Conservation (phyloP, 2,329 filamentous ascomycete species). For the Alternaria rosae region DNA sequence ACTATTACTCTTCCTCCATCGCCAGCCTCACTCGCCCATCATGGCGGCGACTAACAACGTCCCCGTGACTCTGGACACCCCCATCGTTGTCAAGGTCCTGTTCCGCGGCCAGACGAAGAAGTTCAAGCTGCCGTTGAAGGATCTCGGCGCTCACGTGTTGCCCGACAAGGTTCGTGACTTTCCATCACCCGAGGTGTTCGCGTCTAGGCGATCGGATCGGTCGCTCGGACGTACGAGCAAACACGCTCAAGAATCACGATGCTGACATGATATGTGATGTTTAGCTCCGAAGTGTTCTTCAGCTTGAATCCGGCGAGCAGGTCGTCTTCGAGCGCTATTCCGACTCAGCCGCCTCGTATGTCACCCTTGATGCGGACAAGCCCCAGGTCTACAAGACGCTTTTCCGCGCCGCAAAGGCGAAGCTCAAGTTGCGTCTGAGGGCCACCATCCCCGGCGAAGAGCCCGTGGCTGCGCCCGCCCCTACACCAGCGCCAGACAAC, state of each 20-base stretch:
- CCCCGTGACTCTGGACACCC: conserved; percentile 69
- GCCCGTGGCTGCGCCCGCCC: conserved; percentile 19
- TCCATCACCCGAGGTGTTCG: not conserved
- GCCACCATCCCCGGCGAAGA: conserved; percentile 68
- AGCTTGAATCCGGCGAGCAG: conserved; percentile 67
- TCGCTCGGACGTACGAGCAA: not conserved
- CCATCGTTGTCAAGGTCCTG: conserved; percentile 85
- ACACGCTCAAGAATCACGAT: not conserved
- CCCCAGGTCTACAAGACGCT: conserved; percentile 92
- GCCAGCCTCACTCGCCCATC: conserved; percentile 40
- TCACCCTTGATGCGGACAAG: conserved; percentile 80
- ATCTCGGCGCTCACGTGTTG: conserved; percentile 76
- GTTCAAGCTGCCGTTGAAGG: conserved; percentile 88
- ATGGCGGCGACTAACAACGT: conserved; percentile 51
- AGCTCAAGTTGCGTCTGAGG: conserved; percentile 93
- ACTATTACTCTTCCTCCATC: conserved; percentile 29
- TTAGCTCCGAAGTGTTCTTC: conserved; percentile 69
- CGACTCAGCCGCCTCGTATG: conserved; percentile 83
- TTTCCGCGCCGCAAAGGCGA: conserved; percentile 94
- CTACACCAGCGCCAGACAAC: conserved; percentile 22
- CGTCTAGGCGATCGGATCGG: not conserved
- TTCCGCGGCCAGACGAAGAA: conserved; percentile 78
- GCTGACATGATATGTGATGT: conserved; percentile 24
- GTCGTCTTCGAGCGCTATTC: conserved; percentile 90
- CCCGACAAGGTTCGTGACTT: conserved; percentile 78